A percentile compares a stretch with the other conserved stretches of the same genome.
Conservation (phyloP, 2,329 filamentous ascomycete species). For the Diaporthe amygdali region DNA sequence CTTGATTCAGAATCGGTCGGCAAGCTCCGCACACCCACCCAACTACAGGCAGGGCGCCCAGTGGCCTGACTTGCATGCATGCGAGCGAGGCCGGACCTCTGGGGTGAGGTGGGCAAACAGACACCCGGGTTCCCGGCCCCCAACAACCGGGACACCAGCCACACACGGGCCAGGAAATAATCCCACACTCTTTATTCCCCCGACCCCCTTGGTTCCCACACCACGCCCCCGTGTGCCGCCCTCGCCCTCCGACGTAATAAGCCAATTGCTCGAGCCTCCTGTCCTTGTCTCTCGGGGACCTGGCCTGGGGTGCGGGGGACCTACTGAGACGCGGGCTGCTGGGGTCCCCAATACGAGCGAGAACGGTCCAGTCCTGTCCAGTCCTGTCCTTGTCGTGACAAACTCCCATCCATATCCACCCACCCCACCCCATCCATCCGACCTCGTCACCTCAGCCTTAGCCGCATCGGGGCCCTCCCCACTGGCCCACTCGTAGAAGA, state of each 20-base stretch:
- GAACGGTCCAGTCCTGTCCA: background rate
- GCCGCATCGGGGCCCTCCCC: conserved; percentile 18
- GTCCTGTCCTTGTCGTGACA: too few species aligned
- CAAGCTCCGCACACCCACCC: conserved; percentile 7
- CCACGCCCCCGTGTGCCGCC: background rate
- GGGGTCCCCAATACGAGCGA: conserved; percentile 2
- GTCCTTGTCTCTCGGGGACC: conserved; percentile 11
- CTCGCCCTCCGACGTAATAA: background rate
- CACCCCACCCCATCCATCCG: background rate
- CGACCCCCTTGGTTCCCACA: background rate
- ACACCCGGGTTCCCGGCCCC: background rate
- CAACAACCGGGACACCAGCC: background rate
- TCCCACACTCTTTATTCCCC: background rate
- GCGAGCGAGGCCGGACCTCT: background rate
- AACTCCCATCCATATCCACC: background rate
- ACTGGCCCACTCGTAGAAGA: background rate
- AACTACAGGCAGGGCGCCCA: too few species aligned
- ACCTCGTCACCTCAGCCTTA: conserved; percentile 11
- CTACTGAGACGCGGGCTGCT: conserved; percentile 6
- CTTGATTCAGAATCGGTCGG: conserved; percentile 12
- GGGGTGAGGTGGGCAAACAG: background rate
- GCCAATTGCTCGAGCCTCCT: conserved; percentile 16
- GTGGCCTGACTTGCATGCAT: conserved; percentile 12
- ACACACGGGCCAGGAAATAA: background rate
- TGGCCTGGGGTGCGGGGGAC: conserved; percentile 13